Percentiles rank a stretch among this genome's conserved stretches.
Conservation (phyloP, 768 basidiomycete species). For the Boletus patriciae region DNA sequence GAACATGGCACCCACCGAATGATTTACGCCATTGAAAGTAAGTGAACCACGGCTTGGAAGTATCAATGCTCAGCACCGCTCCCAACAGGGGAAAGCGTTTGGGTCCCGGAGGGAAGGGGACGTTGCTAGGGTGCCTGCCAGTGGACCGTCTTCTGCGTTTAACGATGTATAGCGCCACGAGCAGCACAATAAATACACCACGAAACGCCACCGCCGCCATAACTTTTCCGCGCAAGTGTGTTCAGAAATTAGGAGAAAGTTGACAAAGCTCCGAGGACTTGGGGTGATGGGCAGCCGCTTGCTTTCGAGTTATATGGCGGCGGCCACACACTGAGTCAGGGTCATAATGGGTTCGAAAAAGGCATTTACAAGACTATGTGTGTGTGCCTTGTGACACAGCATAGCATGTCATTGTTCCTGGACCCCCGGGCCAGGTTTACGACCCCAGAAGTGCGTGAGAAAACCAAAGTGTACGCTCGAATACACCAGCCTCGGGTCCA, state of each 20-base stretch:
- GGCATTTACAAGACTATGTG: too few species aligned
- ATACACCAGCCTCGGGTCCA: too few species aligned
- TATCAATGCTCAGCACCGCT: slow-evolving; percentile 25
- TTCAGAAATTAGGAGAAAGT: background rate
- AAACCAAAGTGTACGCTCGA: too few species aligned
- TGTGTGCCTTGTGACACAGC: too few species aligned
- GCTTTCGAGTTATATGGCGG: too few species aligned
- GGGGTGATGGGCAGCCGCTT: too few species aligned
- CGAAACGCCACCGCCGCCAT: slow-evolving; percentile 5
- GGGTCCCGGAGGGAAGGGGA: slow-evolving; percentile 50
- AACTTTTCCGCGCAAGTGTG: background rate
- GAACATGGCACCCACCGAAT: slow-evolving; percentile 17
- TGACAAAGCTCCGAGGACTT: background rate
- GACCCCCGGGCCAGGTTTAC: too few species aligned
- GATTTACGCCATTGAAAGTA: slow-evolving; percentile 33
- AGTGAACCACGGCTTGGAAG: slow-evolving; percentile 33
- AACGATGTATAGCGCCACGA: slow-evolving; percentile 15
- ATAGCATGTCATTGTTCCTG: too few species aligned
- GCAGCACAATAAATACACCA: slow-evolving; percentile 5
- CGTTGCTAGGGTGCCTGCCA: background rate
- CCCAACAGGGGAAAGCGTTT: slow-evolving; percentile 42
- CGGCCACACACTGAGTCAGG: too few species aligned
- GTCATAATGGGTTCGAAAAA: too few species aligned
- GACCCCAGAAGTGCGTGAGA: too few species aligned
- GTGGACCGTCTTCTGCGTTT: background rate